Evolutionary conservation across 225 moss, liverwort and hornwort genomes (phyloP).

Genomic region (Pseudisothecium myosuroides): DNA sequence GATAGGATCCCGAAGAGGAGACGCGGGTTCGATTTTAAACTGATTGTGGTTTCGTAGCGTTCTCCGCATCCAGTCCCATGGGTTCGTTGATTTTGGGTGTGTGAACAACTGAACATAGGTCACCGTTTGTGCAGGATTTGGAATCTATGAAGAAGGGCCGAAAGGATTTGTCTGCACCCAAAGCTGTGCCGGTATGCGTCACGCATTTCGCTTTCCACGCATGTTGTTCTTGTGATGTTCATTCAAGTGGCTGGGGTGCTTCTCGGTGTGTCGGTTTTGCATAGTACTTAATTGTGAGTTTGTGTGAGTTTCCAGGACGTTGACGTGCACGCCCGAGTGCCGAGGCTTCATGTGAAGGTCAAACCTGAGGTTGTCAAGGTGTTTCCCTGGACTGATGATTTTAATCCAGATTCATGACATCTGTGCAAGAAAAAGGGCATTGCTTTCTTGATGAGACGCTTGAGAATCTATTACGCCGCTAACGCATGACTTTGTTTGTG

Average conservation of each 20-base stretch:
- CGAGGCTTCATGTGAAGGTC: constrained; percentile 27
- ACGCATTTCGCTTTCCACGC: neutral
- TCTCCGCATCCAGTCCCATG: neutral
- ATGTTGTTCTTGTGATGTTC: neutral
- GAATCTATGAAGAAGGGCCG: constrained; percentile 5
- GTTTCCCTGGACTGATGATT: neutral
- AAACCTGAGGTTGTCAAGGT: constrained; percentile 24
- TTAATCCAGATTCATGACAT: neutral
- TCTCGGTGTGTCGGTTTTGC: neutral
- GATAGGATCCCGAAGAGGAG: neutral
- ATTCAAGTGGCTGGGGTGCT: neutral
- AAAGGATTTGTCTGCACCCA: constrained; percentile 16
- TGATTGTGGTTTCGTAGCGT: neutral
- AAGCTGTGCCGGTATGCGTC: constrained; percentile 9
- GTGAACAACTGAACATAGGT: neutral
- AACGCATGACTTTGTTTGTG: neutral
- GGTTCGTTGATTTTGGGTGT: neutral
- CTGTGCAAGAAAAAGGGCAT: neutral
- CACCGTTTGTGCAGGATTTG: constrained; percentile 3
- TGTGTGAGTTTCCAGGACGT: neutral
- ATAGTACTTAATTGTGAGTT: neutral
- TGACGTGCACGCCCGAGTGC: constrained; percentile 20
- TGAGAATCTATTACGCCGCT: neutral
- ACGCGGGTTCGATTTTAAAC: neutral
- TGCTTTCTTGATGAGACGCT: neutral